Conservation (phyloP, 139 green algal genomes). For the Coelastrella sp. region DNA sequence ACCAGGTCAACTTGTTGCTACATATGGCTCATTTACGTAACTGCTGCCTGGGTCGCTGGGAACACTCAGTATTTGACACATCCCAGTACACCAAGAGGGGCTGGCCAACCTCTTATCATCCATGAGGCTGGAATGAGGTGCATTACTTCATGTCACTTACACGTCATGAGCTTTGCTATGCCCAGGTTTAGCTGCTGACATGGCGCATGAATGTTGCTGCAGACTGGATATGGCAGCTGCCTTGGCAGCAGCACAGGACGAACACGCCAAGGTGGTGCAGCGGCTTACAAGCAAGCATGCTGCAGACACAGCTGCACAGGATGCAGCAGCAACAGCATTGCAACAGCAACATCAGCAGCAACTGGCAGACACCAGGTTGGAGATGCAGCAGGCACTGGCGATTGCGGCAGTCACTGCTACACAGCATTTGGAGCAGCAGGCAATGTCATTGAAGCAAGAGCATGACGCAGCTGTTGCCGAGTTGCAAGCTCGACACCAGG, state of each 20-base stretch:
- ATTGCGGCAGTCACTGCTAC: background rate
- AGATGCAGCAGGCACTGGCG: background rate
- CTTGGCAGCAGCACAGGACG: background rate
- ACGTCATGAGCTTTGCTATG: too few relatives aligned
- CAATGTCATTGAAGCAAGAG: constrained; percentile 21
- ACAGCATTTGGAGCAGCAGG: constrained; percentile 4
- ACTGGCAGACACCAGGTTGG: background rate
- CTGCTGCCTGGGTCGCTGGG: too few relatives aligned
- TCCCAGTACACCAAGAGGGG: too few relatives aligned
- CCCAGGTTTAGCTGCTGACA: too few relatives aligned
- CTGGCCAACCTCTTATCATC: too few relatives aligned
- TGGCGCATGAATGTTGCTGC: background rate
- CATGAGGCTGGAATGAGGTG: too few relatives aligned
- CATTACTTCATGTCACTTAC: too few relatives aligned
- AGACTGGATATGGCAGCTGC: constrained; percentile 31
- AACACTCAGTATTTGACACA: too few relatives aligned
- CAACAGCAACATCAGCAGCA: constrained; percentile 1
- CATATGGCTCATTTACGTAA: too few relatives aligned
- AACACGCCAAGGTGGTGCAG: background rate
- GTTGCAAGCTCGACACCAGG: constrained; percentile 34
- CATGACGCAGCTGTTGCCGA: constrained; percentile 35
- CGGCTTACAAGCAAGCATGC: constrained; percentile 26
- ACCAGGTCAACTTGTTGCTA: too few relatives aligned
- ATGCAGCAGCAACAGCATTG: background rate
- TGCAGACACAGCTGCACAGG: background rate